Conservation (phyloP, 306 rosid genomes). For the Crataegus laevigata region DNA sequence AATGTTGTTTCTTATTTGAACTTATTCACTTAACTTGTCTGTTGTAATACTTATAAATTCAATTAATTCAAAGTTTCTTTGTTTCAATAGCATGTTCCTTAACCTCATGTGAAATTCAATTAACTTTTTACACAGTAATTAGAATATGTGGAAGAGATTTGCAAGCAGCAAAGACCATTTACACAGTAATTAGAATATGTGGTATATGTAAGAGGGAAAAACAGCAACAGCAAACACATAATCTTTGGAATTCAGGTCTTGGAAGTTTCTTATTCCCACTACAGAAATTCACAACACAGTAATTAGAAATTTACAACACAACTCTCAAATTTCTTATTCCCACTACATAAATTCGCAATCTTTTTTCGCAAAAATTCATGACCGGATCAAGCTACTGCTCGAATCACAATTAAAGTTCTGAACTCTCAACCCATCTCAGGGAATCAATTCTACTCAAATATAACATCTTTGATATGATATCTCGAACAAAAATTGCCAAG, state of each 20-base stretch:
- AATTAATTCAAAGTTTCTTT: not conserved
- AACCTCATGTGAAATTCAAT: too few species aligned
- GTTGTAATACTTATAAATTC: not conserved
- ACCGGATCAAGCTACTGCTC: not conserved
- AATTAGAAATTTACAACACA: not conserved
- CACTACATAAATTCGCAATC: not conserved
- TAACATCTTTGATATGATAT: not conserved
- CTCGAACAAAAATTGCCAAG: not conserved
- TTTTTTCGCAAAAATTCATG: not conserved
- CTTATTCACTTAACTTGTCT: not conserved
- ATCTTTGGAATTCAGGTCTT: too few species aligned
- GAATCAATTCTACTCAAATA: slow-evolving; percentile 4
- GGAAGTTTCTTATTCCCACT: too few species aligned
- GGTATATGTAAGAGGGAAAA: slow-evolving; percentile 19
- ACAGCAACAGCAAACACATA: slow-evolving; percentile 33
- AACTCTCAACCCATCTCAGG: slow-evolving; percentile 7
- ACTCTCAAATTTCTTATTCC: not conserved
- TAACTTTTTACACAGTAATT: too few species aligned
- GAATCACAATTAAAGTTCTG: not conserved
- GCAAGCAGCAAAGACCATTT: slow-evolving; percentile 39
- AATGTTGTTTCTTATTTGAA: not conserved
- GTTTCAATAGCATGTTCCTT: not conserved
- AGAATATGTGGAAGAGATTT: too few species aligned
- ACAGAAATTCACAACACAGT: too few species aligned
- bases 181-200: slow-evolving; percentile 38